A percentile compares a stretch with the other conserved stretches of the same genome.
Evolutionary conservation across 2,329 filamentous ascomycete genomes (phyloP).

Genomic region (Aspergillus proliferans): DNA sequence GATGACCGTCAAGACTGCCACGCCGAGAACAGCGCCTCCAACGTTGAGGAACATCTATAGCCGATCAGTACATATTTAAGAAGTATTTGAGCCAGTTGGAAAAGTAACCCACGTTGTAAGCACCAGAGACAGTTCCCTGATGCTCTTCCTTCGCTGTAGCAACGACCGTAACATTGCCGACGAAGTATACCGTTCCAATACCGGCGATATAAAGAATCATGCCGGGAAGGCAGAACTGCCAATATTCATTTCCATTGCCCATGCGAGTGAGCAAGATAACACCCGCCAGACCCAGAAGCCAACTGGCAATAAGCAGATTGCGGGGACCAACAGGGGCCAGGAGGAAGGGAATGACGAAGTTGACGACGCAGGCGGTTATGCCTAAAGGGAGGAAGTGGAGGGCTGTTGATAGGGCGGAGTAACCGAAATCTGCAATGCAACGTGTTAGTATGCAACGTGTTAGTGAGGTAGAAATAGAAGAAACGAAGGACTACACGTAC

Average conservation of each 20-base stretch:
- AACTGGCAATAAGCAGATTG: not conserved
- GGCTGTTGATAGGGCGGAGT: not conserved
- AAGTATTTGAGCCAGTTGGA: not conserved
- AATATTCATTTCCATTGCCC: not conserved
- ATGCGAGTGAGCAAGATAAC: not conserved
- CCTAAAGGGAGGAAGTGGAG: not conserved
- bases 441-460: not conserved
- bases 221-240: not conserved
- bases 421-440: not conserved
- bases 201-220: slow-evolving; percentile 1
- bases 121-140: not conserved
- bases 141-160: not conserved
- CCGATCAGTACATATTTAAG: not conserved
- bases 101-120: not conserved
- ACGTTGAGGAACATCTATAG: not conserved
- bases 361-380: not conserved
- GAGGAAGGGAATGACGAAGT: not conserved
- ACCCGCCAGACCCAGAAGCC: not conserved
- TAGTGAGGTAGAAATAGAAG: not conserved
- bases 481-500: not conserved
- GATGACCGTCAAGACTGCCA: not conserved
- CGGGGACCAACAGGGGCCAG: not conserved
- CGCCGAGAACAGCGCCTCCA: not conserved
- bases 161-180: not conserved
- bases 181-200: not conserved